phyloP scores from a whole-genome alignment of 768 basidiomycete species.

The Tylopilus sp. region DNA sequence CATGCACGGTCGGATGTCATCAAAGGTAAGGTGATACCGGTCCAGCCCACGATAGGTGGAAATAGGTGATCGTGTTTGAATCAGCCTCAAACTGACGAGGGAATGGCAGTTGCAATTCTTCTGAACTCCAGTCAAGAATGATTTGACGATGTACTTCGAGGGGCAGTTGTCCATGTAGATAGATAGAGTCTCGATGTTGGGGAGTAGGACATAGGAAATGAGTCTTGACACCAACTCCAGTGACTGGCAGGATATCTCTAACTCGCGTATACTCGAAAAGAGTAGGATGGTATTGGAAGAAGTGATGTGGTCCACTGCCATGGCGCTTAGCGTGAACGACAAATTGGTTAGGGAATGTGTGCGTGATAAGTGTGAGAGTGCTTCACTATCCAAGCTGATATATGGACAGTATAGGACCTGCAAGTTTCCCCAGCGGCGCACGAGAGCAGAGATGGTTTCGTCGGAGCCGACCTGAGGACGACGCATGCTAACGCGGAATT shows the following conservation, averaged over 20 bases:
- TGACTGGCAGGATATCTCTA: constrained; percentile 4
- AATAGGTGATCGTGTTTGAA: neutral
- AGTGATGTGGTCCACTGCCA: neutral
- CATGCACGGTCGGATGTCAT: constrained; percentile 1
- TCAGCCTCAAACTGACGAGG: constrained; percentile 1
- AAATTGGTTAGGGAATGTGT: neutral
- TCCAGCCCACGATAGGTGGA: neutral
- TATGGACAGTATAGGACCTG: constrained; percentile 2
- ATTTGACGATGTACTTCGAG: neutral
- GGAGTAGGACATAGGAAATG: neutral
- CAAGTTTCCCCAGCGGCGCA: neutral
- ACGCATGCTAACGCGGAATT: neutral
- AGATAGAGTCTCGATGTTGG: neutral
- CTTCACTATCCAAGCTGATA: neutral
- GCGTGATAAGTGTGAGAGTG: neutral
- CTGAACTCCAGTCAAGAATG: neutral
- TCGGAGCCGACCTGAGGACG: constrained; percentile 3
- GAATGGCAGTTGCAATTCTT: neutral
- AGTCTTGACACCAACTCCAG: neutral
- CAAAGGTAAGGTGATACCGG: neutral
- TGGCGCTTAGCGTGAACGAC: neutral
- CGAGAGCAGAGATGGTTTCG: neutral
- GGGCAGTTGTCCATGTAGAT: constrained; percentile 1
- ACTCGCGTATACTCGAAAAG: neutral
- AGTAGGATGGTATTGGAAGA: neutral